Base-by-base conservation (phyloP, 495 filamentous ascomycete genomes). In the Aspergillus asperescens region DNA sequence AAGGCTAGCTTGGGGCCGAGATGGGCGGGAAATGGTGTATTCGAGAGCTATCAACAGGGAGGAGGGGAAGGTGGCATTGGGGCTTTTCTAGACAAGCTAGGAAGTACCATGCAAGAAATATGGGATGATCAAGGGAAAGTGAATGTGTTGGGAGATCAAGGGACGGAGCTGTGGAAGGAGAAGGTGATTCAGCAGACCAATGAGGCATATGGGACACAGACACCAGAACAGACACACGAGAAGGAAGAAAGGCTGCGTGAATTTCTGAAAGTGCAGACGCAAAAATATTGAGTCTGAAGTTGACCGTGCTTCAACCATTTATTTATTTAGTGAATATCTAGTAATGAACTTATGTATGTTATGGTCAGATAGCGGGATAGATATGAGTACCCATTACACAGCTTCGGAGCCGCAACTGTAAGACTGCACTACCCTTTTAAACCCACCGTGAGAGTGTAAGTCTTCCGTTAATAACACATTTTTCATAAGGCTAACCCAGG, bases 21-120 rank as follows among this genome's bases (percentile, higher is more conserved):
- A 44, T 83, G 81, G 81, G 72, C 76, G 7, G 72, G 79, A 10
- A 75, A 75, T 51, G 79, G 80, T 7, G 73, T 79, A 7, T 83
- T 84, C 61, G 79, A 77, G 58, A 80, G 78, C 45, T 83, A 83
- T 61, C 77, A 79, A 65, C 76, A 79, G 35, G 81, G 80, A 15
- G 81, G 81, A 34, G 80, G 81, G 12, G 70, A 70, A 34, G 74
- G 71, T 7, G 80, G 78, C 3, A 67, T 83, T 59, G 60, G 65
- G n/a, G 73, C 68, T 3, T 81, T 83, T 56, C 69, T 82, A 53
- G 64, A 74, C 38, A 83, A 83, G 52, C 68, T 83, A 59, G 78
- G 76, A 18, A 67, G 70, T 9, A 82, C 81, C 6, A 70, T 82
- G 52, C 72, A 78, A 55, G 70, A 65, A 27, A 77, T 76, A 48